Percentiles rank a stretch among this genome's conserved stretches.
Conservation (phyloP, 163 green algal species). For the Scenedesmus sp. region DNA sequence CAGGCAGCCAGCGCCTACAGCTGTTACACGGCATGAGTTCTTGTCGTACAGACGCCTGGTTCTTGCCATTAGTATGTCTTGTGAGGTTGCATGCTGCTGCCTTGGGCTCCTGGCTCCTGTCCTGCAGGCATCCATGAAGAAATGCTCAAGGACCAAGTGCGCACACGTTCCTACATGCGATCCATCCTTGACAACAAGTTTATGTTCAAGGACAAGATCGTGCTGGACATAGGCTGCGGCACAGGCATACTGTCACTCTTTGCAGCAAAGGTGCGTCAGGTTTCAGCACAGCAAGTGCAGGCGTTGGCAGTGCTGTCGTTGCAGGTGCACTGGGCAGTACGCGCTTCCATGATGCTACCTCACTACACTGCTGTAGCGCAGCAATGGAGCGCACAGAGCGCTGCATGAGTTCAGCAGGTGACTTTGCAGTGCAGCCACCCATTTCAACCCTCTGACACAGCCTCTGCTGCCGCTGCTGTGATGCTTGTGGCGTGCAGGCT, state of each 20-base stretch:
- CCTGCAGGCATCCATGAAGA: constrained; percentile 93
- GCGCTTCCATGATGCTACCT: too few species aligned
- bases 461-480: background rate
- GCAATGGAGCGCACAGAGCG: too few species aligned
- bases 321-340: background rate
- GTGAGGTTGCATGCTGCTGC: background rate
- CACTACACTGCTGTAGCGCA: too few species aligned
- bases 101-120: background rate
- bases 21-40: background rate
- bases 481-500: constrained; percentile 60
- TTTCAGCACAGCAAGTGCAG: background rate
- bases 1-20: background rate
- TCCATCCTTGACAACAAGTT: constrained; percentile 86
- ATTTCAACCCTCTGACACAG: background rate
- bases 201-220: constrained; percentile 88
- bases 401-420: background rate
- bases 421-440: background rate
- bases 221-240: constrained; percentile 96
- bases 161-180: constrained; percentile 89
- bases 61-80: too few species aligned
- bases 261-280: constrained; percentile 76
- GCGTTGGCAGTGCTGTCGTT: too few species aligned
- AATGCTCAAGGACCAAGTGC: constrained; percentile 96
- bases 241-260: constrained; percentile 96
- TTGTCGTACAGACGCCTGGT: background rate